A percentile compares a stretch with the other conserved stretches of the same genome.
phyloP scores from a whole-genome alignment of 148 eudicot species.

The Nepenthes gracilis region DNA sequence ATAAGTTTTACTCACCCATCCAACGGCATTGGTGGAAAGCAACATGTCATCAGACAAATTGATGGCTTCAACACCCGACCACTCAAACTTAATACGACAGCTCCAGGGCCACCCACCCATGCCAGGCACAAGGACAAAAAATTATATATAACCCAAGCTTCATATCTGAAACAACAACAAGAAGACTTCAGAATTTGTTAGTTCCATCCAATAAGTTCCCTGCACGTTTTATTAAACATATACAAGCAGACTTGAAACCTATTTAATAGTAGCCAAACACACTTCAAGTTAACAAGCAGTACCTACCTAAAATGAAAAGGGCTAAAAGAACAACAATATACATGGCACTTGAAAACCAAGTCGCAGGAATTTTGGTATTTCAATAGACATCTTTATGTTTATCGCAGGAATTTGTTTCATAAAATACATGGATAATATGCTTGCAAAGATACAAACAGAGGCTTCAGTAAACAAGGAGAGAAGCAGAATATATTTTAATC shows the following conservation, averaged over 20 bases:
- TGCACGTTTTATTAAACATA: neutral
- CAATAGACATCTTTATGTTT: too few relatives aligned
- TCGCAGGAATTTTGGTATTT: too few relatives aligned
- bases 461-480: neutral
- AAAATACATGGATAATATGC: neutral
- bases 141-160: constrained; percentile 98
- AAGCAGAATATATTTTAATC: neutral
- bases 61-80: constrained; percentile 85
- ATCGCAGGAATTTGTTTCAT: too few relatives aligned
- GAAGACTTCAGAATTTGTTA: neutral
- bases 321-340: too few relatives aligned
- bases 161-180: constrained; percentile 56
- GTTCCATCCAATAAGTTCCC: neutral
- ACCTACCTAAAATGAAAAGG: too few relatives aligned
- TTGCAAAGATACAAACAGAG: neutral
- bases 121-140: constrained; percentile 88
- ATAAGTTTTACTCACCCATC: constrained; percentile 63
- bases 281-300: too few relatives aligned
- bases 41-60: constrained; percentile 86
- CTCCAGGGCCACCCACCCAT: constrained; percentile 99
- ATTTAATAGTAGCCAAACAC: too few relatives aligned
- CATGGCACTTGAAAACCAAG: too few relatives aligned
- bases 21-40: constrained; percentile 78
- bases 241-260: neutral
- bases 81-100: constrained; percentile 79